Percentiles rank a stretch among this genome's conserved stretches.
phyloP scores from a whole-genome alignment of 768 basidiomycete genomes.

The Agaricus subrufescens region DNA sequence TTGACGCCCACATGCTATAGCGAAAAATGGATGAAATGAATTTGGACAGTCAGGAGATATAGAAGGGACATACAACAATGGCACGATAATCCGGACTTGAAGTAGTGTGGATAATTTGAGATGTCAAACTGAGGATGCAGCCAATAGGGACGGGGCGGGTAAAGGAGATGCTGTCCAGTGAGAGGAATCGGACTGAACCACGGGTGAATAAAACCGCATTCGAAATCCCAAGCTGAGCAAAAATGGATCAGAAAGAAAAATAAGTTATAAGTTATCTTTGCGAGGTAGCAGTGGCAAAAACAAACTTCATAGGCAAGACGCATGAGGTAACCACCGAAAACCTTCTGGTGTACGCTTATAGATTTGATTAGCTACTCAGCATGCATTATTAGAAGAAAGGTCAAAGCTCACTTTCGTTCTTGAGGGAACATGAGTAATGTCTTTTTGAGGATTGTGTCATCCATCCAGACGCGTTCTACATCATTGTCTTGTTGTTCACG shows the following conservation, averaged over 20 bases:
- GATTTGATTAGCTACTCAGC: background rate
- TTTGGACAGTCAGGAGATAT: background rate
- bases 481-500: slow-evolving; percentile 22
- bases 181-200: slow-evolving; percentile 64
- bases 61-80: slow-evolving; percentile 46
- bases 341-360: slow-evolving; percentile 70
- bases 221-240: slow-evolving; percentile 60
- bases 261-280: background rate
- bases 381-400: background rate
- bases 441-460: slow-evolving; percentile 64
- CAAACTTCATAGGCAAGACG: slow-evolving; percentile 67
- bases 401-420: slow-evolving; percentile 63
- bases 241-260: no score
- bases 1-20: slow-evolving; percentile 65
- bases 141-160: slow-evolving; percentile 80
- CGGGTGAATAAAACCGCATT: slow-evolving; percentile 68
- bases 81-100: slow-evolving; percentile 45
- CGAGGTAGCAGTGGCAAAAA: background rate
- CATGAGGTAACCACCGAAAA: slow-evolving; percentile 73
- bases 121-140: slow-evolving; percentile 70
- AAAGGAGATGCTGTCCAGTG: slow-evolving; percentile 78
- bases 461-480: slow-evolving; percentile 63
- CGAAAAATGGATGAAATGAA: background rate
- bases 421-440: slow-evolving; percentile 82
- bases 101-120: slow-evolving; percentile 61